Evolutionary conservation across 768 basidiomycete species (phyloP).

Genomic region (Xanthoconium stramineum): DNA sequence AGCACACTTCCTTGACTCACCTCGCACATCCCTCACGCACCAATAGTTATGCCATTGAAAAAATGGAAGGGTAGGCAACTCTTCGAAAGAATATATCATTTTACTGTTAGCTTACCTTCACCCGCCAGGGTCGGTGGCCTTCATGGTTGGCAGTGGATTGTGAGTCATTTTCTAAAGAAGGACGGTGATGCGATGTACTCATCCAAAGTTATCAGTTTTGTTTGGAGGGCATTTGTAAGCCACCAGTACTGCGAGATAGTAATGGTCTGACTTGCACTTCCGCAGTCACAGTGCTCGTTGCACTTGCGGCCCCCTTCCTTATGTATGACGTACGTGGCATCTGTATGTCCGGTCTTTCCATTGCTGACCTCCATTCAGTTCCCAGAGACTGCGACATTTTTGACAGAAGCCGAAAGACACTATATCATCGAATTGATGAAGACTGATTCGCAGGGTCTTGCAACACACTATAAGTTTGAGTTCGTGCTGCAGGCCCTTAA

Average conservation of each 20-base stretch:
- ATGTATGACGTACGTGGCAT: constrained; percentile 45
- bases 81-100: constrained; percentile 3
- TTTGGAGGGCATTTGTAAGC: constrained; percentile 25
- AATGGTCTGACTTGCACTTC: not conserved
- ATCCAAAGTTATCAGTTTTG: constrained; percentile 26
- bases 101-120: not conserved
- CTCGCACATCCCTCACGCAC: not conserved
- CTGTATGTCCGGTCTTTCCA: not conserved
- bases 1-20: constrained; percentile 11
- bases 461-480: constrained; percentile 41
- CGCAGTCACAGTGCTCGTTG: constrained; percentile 9
- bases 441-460: constrained; percentile 40
- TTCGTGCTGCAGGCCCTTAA: constrained; percentile 48
- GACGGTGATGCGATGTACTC: not conserved
- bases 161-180: constrained; percentile 11
- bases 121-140: constrained; percentile 26
- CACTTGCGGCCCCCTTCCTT: constrained; percentile 37
- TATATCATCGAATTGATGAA: constrained; percentile 40
- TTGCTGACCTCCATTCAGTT: constrained; percentile 3
- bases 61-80: constrained; percentile 32
- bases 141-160: constrained; percentile 40
- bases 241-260: no score
- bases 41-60: constrained; percentile 33
- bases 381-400: constrained; percentile 14
- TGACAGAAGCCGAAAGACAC: constrained; percentile 38